Evolutionary conservation across 768 basidiomycete genomes (phyloP).

Genomic region (Podaxis sp.): DNA sequence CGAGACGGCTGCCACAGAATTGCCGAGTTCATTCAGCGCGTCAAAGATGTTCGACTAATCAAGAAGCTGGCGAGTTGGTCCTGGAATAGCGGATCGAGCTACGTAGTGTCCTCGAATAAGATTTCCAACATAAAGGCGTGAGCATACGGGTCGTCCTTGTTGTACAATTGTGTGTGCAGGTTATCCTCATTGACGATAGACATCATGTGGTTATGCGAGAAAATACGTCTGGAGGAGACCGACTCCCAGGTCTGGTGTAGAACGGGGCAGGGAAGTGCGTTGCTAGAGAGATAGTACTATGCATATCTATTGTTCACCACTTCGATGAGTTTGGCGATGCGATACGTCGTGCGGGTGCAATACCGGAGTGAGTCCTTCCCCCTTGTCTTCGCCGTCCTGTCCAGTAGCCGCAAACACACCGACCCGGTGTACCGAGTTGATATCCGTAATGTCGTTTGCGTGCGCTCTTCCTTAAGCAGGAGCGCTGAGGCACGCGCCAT

Average conservation of each 20-base stretch:
- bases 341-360: no score
- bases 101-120: constrained; percentile 95
- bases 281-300: no score
- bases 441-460: constrained; percentile 91
- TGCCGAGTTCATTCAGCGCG: constrained; percentile 97
- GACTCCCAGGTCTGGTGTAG: no score
- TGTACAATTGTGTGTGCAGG: constrained; percentile 75
- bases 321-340: no score
- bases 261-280: no score
- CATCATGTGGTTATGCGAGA: constrained; percentile 47
- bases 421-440: constrained; percentile 41
- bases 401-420: no score
- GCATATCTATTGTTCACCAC: no score
- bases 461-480: constrained; percentile 89
- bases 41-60: constrained; percentile 94
- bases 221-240: no score
- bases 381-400: no score
- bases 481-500: constrained; percentile 88
- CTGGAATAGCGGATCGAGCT: no score
- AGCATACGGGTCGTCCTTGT: constrained; percentile 92
- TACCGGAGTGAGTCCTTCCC: no score
- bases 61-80: constrained; percentile 71
- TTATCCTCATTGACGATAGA: constrained; percentile 91
- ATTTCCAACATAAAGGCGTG: constrained; percentile 96
- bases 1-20: constrained; percentile 94